Evolutionary conservation across 2,329 filamentous ascomycete species (phyloP), one percentile per base, ranked within the genome.

Genomic region (Xylariales sp.): DNA sequence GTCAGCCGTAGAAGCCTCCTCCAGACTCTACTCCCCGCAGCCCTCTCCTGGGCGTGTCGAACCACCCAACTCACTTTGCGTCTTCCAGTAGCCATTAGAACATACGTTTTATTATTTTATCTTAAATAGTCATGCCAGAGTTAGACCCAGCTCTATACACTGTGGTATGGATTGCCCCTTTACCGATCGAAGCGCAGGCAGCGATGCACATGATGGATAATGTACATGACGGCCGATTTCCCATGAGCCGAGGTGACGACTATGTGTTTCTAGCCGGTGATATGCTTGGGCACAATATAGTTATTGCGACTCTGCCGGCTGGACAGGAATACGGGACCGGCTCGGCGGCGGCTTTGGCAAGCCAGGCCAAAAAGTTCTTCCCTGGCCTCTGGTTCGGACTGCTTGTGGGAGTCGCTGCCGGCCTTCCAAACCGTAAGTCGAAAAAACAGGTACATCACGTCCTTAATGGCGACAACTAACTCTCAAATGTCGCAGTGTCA

Each of bases 151-250:
- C 34, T n/a, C 56, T 60, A 2, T 63, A 67, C 39, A 63, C 59
- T 9, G 53, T 66, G 5, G 52, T 48, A 56, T 68, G 66, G 62
- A 49, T 68, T 34, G 57, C 62, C n/a, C 62, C 58, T 5, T 45
- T 69, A 28, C n/a, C 30, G 12, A 63, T 56, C 7, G 67, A 69
- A 23, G 57, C 58, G 10, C 18, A 4, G n/a, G 50, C 54, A 4
- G 67, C 67, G 23, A 12, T 59, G 0, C 12, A n/a, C 6, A 65
- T 66, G 62, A 36, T 69, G 36, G 67, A 69, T 12, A 36, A 57
- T 30, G 28, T 5, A 8, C 67, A 66, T 7, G 18, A 62, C 9
- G 62, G 61, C 28, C 30, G 53, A 43, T 65, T 55, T 39, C 39
- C 16, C 10, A 62, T 62, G 53, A 14, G n/a, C 10, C 53, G 56